phyloP scores from a whole-genome alignment of 2,329 filamentous ascomycete species.

The Penicillium sp. region DNA sequence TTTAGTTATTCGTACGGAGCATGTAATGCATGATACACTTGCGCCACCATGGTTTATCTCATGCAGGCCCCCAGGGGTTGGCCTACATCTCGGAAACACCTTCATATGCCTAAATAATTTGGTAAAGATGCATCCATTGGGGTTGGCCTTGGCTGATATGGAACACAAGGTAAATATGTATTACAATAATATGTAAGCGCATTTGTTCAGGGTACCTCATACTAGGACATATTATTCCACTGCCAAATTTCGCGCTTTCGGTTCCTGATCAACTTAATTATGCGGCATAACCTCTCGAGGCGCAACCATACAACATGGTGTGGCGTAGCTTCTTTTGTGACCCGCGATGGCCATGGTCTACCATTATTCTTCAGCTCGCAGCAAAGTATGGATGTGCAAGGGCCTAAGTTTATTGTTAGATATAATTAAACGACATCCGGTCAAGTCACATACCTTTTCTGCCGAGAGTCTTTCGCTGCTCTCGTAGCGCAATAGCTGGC shows the following conservation, averaged over 20 bases:
- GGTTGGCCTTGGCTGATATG: no score
- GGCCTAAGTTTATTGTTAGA: slow-evolving; percentile 31
- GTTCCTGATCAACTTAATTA: slow-evolving; percentile 4
- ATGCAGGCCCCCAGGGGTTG: background rate
- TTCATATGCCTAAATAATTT: background rate
- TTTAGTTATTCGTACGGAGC: background rate
- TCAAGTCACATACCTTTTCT: slow-evolving; percentile 51
- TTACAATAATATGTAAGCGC: no score
- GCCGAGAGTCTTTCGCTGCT: slow-evolving; percentile 66
- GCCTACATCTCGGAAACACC: background rate
- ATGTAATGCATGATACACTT: background rate
- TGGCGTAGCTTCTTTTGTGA: slow-evolving; percentile 5
- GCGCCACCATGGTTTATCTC: background rate
- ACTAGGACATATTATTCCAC: background rate
- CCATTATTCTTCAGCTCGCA: slow-evolving; percentile 13
- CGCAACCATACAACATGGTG: background rate
- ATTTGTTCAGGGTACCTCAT: background rate
- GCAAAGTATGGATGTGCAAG: slow-evolving; percentile 42
- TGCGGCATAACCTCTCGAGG: slow-evolving; percentile 2
- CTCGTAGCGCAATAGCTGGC: slow-evolving; percentile 69
- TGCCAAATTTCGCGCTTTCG: slow-evolving; percentile 6
- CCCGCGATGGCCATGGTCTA: background rate
- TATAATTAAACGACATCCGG: background rate
- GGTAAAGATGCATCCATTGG: no score
- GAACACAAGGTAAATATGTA: no score